Conservation (phyloP, 1,284 basidiomycete genomes). For the Melampsora americana region DNA sequence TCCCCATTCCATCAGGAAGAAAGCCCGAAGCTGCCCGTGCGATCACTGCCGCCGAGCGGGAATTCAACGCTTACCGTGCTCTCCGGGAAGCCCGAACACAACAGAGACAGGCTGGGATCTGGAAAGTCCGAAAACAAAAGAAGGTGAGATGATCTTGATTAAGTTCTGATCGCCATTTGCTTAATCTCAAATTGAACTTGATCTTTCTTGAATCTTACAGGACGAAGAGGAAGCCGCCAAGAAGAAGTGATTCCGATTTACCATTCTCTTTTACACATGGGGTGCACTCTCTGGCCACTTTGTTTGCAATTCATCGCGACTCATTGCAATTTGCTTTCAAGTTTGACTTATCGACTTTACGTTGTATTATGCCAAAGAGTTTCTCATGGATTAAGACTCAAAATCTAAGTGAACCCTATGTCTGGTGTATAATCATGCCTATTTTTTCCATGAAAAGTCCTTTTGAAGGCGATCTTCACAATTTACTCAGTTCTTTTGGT, state of each 20-base stretch:
- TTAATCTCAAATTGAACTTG: background rate
- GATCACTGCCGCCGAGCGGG: slow-evolving; percentile 87
- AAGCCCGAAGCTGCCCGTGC: slow-evolving; percentile 79
- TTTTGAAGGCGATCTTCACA: too few relatives aligned
- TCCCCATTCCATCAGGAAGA: slow-evolving; percentile 62
- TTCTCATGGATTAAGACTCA: background rate
- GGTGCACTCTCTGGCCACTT: background rate
- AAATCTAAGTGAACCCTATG: background rate
- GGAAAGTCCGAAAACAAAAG: slow-evolving; percentile 65
- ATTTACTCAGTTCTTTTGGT: too few relatives aligned
- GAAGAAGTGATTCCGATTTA: slow-evolving; percentile 21
- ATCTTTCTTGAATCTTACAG: slow-evolving; percentile 4
- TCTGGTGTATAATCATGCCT: too few relatives aligned
- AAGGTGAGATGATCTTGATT: slow-evolving; percentile 62
- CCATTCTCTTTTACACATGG: background rate
- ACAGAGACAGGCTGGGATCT: slow-evolving; percentile 78
- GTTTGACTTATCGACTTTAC: background rate
- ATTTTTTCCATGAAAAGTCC: too few relatives aligned
- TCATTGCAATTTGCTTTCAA: background rate
- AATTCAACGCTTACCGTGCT: slow-evolving; percentile 74
- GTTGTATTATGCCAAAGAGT: slow-evolving; percentile 10
- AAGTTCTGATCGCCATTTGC: background rate
- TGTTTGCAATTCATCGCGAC: background rate
- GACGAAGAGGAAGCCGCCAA: slow-evolving; percentile 40
- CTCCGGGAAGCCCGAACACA: slow-evolving; percentile 82